phyloP scores from a whole-genome alignment of 768 basidiomycete genomes.

The Cantharellus anzutake region DNA sequence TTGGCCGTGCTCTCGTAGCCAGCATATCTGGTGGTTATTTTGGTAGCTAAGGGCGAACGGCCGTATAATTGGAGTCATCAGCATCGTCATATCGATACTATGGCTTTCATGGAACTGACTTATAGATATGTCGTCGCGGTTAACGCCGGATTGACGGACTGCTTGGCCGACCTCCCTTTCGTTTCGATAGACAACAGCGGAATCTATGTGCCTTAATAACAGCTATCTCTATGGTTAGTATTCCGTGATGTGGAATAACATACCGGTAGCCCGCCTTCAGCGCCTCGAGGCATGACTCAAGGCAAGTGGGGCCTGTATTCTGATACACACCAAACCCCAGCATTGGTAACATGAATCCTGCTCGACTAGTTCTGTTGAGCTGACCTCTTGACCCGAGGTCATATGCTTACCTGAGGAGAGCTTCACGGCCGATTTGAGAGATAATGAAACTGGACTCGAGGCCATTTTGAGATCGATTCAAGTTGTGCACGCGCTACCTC shows the following conservation, averaged over 20 bases:
- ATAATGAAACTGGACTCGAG: too few relatives aligned
- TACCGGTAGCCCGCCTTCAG: conserved; percentile 48
- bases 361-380: too few relatives aligned
- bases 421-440: too few relatives aligned
- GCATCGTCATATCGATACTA: background rate
- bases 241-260: background rate
- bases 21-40: conserved; percentile 32
- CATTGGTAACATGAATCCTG: conserved; percentile 39
- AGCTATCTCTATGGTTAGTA: background rate
- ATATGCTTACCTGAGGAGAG: too few relatives aligned
- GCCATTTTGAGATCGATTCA: too few relatives aligned
- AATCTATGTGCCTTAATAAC: conserved; percentile 44
- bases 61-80: background rate
- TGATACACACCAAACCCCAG: conserved; percentile 56
- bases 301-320: conserved; percentile 30
- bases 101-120: conserved; percentile 28
- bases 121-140: conserved; percentile 46
- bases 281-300: conserved; percentile 37
- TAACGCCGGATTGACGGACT: conserved; percentile 26
- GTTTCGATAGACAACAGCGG: conserved; percentile 44
- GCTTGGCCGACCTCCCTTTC: conserved; percentile 13
- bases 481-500: too few relatives aligned
- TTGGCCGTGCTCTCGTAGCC: conserved; percentile 42
- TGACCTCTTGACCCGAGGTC: too few relatives aligned
- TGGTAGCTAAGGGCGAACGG: conserved; percentile 32